phyloP scores from a whole-genome alignment of 2,329 filamentous ascomycete genomes.

The Parascedosporium putredinis region DNA sequence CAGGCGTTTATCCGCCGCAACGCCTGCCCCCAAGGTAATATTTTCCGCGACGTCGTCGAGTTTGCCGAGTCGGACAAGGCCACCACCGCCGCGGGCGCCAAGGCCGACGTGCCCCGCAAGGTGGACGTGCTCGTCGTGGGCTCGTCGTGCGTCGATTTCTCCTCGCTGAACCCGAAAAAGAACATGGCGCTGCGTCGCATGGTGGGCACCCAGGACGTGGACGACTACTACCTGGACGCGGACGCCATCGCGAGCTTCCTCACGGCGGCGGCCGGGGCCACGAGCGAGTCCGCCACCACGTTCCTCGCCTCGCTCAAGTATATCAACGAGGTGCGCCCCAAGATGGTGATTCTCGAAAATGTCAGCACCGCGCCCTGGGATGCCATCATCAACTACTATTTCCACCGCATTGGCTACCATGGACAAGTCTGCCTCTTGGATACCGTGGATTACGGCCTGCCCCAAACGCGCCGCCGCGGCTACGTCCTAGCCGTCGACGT shows the following conservation, averaged over 20 bases:
- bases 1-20: conserved; percentile 56
- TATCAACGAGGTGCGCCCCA: conserved; percentile 41
- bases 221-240: neutral
- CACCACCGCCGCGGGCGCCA: conserved; percentile 56
- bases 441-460: conserved; percentile 62
- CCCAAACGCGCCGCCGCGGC: conserved; percentile 54
- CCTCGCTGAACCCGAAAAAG: conserved; percentile 44
- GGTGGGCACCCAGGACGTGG: neutral
- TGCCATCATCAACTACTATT: conserved; percentile 29
- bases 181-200: conserved; percentile 27
- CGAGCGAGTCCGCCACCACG: conserved; percentile 55
- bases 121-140: conserved; percentile 61
- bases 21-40: conserved; percentile 31
- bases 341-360: conserved; percentile 63
- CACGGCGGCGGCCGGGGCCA: conserved; percentile 36
- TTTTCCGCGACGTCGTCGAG: conserved; percentile 52
- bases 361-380: conserved; percentile 52
- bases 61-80: conserved; percentile 33
- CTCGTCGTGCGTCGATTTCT: conserved; percentile 69
- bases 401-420: conserved; percentile 42
- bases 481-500: conserved; percentile 49
- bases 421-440: conserved; percentile 44
- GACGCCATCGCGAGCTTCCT: neutral
- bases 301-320: conserved; percentile 53
- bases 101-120: conserved; percentile 41